These are phyloP conservation scores for Solanum stenotomum DNA, from an alignment of 257 asterid genomes.

Conservation along the genomic window DNA sequence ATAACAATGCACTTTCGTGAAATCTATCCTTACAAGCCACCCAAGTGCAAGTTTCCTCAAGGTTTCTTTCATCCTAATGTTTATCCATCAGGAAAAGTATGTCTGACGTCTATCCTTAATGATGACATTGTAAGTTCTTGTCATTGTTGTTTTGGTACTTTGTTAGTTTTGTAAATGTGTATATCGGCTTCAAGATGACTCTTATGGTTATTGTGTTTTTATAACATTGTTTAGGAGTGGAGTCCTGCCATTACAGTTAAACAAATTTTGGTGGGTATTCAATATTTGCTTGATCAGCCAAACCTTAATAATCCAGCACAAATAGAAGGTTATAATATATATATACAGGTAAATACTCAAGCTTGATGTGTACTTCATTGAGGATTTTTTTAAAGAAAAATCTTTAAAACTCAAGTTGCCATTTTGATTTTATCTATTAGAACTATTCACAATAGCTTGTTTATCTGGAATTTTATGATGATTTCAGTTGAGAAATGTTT, in stretches of 20 bases:
- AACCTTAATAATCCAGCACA: background rate
- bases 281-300: background rate
- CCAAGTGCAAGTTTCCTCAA: slow-evolving; percentile 72
- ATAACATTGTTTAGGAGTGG: slow-evolving; percentile 2
- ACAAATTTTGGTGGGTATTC: background rate
- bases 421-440: background rate
- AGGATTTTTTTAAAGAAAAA: background rate
- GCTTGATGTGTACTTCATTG: background rate
- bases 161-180: background rate
- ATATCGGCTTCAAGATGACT: background rate
- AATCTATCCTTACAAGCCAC: slow-evolving; percentile 86
- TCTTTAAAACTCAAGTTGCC: background rate
- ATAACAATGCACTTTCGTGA: slow-evolving; percentile 70
- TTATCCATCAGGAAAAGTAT: slow-evolving; percentile 83
- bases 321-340: background rate
- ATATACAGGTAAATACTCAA: background rate
- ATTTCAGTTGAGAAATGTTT: background rate
- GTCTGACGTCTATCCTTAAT: slow-evolving; percentile 60
- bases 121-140: slow-evolving; percentile 66
- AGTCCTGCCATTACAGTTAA: background rate
- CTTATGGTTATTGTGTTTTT: background rate
- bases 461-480: background rate
- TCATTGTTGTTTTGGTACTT: background rate
- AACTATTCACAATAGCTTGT: background rate
- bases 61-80: slow-evolving; percentile 86